Percentiles rank a stretch among this genome's conserved stretches.
These are phyloP conservation scores for Fraxinus paxiana DNA, from an alignment of 305 asterid genomes.

Conservation along the genomic window DNA sequence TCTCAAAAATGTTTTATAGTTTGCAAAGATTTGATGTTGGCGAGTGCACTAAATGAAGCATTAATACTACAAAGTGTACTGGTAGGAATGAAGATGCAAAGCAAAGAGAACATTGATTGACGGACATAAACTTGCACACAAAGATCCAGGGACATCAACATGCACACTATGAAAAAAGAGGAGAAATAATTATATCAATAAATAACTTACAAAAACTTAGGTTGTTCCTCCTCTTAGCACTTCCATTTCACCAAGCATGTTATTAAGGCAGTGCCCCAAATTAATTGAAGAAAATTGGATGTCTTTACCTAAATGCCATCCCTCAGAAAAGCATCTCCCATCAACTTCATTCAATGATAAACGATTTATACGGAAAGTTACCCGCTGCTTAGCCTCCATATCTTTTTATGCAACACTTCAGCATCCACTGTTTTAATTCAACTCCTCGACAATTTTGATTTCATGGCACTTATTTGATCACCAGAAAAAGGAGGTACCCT, in stretches of 20 bases:
- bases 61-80: neutral
- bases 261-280: conserved; percentile 9
- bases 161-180: neutral
- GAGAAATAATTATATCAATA: neutral
- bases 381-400: conserved; percentile 9
- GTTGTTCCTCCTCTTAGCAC: conserved; percentile 11
- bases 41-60: neutral
- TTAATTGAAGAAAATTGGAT: conserved; percentile 12
- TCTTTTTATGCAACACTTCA: neutral
- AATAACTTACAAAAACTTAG: conserved; percentile 24
- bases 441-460: conserved; percentile 34
- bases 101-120: neutral
- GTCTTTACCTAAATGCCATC: conserved; percentile 2
- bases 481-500: conserved; percentile 33
- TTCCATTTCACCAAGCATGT: conserved; percentile 20
- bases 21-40: neutral
- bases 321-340: neutral
- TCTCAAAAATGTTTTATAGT: neutral
- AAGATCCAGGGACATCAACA: neutral
- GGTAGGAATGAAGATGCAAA: neutral
- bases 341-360: conserved; percentile 6
- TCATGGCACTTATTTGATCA: conserved; percentile 28
- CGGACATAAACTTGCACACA: neutral
- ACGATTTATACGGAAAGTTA: conserved; percentile 8
- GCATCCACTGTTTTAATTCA: conserved; percentile 19